phyloP scores from a whole-genome alignment of 306 rosid genomes.

The Prunus salicina region DNA sequence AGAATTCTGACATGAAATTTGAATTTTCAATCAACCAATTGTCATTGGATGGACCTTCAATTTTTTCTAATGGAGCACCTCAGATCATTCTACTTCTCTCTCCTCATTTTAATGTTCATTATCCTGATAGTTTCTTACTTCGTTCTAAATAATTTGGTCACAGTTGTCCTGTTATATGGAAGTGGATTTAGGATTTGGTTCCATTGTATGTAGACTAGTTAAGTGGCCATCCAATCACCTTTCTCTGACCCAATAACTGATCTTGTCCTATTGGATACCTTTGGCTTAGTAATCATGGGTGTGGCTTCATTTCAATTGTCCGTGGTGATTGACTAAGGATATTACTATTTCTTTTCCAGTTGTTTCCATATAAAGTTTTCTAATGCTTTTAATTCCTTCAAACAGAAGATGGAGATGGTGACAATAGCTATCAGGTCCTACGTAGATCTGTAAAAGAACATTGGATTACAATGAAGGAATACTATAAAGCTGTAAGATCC shows the following conservation, averaged over 20 bases:
- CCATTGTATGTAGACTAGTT: background rate
- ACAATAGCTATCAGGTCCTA: constrained; percentile 30
- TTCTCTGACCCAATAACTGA: background rate
- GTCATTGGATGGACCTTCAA: no score
- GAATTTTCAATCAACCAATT: no score
- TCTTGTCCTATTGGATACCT: background rate
- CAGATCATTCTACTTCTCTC: background rate
- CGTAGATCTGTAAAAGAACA: constrained; percentile 36
- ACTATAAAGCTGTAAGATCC: constrained; percentile 38
- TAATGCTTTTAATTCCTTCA: background rate
- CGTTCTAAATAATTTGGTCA: background rate
- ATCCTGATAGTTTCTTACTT: background rate
- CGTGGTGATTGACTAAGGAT: background rate
- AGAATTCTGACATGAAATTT: no score
- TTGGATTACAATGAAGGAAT: constrained; percentile 41
- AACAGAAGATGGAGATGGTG: constrained; percentile 26
- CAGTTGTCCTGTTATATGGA: background rate
- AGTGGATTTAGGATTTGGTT: background rate
- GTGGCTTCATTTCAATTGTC: background rate
- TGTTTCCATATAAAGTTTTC: background rate
- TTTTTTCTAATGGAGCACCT: no score
- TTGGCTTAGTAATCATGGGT: background rate
- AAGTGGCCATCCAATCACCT: background rate
- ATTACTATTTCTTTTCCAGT: background rate
- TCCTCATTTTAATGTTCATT: background rate